These are phyloP conservation scores for Trypanosoma grayi DNA, from an alignment of 208 protist species.

Conservation along the genomic window DNA sequence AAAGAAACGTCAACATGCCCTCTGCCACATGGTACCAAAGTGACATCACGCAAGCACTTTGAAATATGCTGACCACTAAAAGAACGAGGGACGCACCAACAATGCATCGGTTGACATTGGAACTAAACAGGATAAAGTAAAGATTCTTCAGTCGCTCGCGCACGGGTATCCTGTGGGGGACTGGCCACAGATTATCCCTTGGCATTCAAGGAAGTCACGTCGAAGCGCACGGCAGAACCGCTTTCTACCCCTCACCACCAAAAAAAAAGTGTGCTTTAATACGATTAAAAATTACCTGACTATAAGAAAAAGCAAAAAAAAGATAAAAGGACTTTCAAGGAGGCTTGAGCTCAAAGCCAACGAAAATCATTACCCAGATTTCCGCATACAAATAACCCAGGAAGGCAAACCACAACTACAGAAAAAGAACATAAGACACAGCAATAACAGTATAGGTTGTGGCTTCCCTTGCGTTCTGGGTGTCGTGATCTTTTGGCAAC, in stretches of 20 bases:
- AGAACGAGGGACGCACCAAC: constrained; percentile 23
- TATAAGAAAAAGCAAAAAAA: neutral
- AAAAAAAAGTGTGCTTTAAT: too few relatives aligned
- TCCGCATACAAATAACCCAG: too few relatives aligned
- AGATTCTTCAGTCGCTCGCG: constrained; percentile 28
- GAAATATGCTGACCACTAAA: constrained; percentile 25
- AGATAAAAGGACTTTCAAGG: constrained; percentile 9
- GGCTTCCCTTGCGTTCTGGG: too few relatives aligned
- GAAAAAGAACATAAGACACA: too few relatives aligned
- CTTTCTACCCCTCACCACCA: neutral
- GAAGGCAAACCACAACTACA: too few relatives aligned
- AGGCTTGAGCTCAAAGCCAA: too few relatives aligned
- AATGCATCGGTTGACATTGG: constrained; percentile 20
- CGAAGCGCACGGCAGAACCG: neutral
- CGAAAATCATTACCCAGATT: too few relatives aligned
- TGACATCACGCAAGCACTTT: constrained; percentile 9
- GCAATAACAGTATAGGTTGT: too few relatives aligned
- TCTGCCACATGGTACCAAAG: constrained; percentile 32
- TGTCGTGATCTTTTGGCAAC: too few relatives aligned
- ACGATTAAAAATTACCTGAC: too few relatives aligned
- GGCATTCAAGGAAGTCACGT: constrained; percentile 5
- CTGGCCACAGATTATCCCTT: neutral
- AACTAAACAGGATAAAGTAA: constrained; percentile 30
- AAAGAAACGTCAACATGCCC: constrained; percentile 32
- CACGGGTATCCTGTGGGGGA: constrained; percentile 9